Percentiles rank a stretch among this genome's conserved stretches.
Evolutionary conservation across 2,329 filamentous ascomycete species (phyloP).

Genomic region (Westerdykella aurantiaca): DNA sequence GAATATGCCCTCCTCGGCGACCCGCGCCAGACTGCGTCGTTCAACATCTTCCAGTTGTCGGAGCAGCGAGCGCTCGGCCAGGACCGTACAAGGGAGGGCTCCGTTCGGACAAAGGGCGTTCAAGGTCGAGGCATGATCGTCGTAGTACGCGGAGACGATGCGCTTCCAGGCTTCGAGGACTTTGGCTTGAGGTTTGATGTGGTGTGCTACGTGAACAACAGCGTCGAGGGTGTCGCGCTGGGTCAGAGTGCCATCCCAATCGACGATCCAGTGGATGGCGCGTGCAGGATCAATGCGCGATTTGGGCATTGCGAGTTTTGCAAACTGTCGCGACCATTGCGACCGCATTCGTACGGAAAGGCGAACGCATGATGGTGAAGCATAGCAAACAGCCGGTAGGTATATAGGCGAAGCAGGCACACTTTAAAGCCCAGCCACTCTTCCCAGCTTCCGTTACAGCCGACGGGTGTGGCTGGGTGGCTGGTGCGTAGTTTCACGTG

Average conservation of each 20-base stretch:
- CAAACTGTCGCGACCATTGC: neutral
- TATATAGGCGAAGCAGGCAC: neutral
- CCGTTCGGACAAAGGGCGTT: constrained; percentile 21
- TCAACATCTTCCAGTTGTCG: constrained; percentile 36
- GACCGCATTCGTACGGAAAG: neutral
- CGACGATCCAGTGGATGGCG: constrained; percentile 37
- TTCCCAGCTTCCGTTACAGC: neutral
- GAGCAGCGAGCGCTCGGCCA: constrained; percentile 37
- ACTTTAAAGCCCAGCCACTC: no score
- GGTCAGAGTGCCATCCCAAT: constrained; percentile 47
- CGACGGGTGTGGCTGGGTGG: neutral
- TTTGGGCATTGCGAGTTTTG: neutral
- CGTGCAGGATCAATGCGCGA: neutral
- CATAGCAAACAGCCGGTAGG: neutral
- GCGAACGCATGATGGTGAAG: neutral
- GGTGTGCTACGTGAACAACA: constrained; percentile 37
- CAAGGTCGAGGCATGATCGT: constrained; percentile 36
- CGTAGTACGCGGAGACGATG: constrained; percentile 38
- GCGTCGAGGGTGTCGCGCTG: constrained; percentile 41
- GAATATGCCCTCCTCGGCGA: constrained; percentile 38
- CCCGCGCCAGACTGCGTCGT: constrained; percentile 37
- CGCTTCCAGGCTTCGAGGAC: constrained; percentile 31
- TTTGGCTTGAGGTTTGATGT: constrained; percentile 17
- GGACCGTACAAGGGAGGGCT: constrained; percentile 23
- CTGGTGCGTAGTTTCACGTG: neutral